Percentiles rank a stretch among this genome's conserved stretches.
These are phyloP conservation scores for Trichaptum fuscoviolaceum DNA, from an alignment of 768 basidiomycete species.

Conservation along the genomic window DNA sequence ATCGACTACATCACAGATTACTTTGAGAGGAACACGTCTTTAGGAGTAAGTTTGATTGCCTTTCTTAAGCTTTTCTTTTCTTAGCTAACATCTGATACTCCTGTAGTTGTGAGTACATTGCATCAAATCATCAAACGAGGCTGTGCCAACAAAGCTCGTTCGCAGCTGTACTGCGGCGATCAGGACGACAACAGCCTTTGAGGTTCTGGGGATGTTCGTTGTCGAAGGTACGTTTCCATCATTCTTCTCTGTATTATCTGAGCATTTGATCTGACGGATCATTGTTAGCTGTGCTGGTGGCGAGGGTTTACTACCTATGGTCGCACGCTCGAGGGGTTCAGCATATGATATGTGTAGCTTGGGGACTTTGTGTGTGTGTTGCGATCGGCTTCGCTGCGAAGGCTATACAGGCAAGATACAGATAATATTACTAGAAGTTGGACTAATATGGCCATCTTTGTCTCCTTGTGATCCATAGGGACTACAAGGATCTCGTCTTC, in stretches of 20 bases:
- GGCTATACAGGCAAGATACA: background rate
- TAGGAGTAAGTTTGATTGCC: constrained; percentile 1
- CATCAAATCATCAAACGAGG: background rate
- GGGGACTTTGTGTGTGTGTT: background rate
- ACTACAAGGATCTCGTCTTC: background rate
- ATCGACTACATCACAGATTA: background rate
- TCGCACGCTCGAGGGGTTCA: background rate
- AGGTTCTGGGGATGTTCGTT: constrained; percentile 1
- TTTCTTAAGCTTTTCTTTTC: background rate
- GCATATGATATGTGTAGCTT: background rate
- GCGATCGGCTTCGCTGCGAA: background rate
- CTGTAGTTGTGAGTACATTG: constrained; percentile 3
- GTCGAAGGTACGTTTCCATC: background rate
- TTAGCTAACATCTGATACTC: background rate
- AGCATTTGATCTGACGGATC: background rate
- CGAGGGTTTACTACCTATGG: constrained; percentile 1
- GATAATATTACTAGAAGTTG: background rate
- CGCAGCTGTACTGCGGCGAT: constrained; percentile 1
- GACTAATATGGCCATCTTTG: background rate
- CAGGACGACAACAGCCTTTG: constrained; percentile 1
- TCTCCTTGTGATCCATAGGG: background rate
- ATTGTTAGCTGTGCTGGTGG: background rate
- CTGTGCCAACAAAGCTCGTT: background rate
- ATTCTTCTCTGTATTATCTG: no score
- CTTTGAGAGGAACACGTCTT: background rate